Percentiles rank a stretch among this genome's conserved stretches.
These are phyloP conservation scores for Candida patagonica DNA, from an alignment of 805 yeast genomes.

Conservation along the genomic window DNA sequence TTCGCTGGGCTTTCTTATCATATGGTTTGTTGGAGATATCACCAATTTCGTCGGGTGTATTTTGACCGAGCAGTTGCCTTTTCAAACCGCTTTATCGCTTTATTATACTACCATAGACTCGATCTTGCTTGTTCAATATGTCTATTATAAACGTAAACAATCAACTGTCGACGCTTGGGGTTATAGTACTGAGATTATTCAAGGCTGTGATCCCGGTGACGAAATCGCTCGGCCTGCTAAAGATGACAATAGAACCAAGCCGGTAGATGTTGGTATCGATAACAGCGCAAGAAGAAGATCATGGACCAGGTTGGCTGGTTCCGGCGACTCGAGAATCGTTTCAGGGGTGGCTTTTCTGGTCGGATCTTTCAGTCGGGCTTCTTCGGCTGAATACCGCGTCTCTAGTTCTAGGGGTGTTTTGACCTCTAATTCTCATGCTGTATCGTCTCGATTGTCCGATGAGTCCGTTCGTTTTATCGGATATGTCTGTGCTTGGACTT, in stretches of 20 bases:
- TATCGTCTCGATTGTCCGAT: not conserved
- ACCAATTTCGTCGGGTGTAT: conserved; percentile 60
- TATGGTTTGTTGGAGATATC: conserved; percentile 60
- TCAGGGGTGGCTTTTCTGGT: conserved; percentile 12
- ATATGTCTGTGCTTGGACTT: conserved; percentile 58
- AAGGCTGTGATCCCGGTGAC: not conserved
- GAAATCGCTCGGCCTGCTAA: not conserved
- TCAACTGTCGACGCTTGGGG: not conserved
- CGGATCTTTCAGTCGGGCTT: conserved; percentile 26
- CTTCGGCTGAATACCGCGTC: conserved; percentile 12
- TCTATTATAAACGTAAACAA: conserved; percentile 56
- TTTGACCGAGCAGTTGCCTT: conserved; percentile 68
- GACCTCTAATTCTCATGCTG: not conserved
- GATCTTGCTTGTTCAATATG: conserved; percentile 59
- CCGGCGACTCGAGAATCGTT: conserved; percentile 4
- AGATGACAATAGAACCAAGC: not conserved
- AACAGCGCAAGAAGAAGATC: too few relatives aligned
- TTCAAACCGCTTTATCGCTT: conserved; percentile 61
- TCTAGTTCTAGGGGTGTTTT: conserved; percentile 20
- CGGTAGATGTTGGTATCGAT: not conserved
- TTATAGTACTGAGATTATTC: not conserved
- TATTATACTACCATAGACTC: conserved; percentile 70
- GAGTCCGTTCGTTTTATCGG: conserved; percentile 29
- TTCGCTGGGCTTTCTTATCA: conserved; percentile 46
- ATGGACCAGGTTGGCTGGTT: too few relatives aligned